These are phyloP conservation scores for Tulasnella sp. DNA, from an alignment of 768 basidiomycete species.

Conservation along the genomic window DNA sequence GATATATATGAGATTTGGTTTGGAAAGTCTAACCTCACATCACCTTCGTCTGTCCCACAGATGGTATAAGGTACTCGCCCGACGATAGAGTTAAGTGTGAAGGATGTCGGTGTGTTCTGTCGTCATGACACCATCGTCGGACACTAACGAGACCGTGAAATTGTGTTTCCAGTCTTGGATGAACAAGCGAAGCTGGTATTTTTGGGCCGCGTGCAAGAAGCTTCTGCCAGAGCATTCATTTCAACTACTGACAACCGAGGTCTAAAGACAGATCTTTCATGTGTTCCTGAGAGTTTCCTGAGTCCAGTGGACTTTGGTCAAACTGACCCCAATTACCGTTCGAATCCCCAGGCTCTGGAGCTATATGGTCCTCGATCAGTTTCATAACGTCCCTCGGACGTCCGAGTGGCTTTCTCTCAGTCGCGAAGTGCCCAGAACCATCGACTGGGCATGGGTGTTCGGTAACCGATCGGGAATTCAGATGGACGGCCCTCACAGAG, in stretches of 20 bases:
- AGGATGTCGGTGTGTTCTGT: slow-evolving; percentile 6
- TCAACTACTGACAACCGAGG: not conserved
- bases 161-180: not conserved
- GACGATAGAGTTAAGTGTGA: not conserved
- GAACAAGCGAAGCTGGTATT: not conserved
- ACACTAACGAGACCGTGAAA: too few species aligned
- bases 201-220: not conserved
- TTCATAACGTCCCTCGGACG: too few species aligned
- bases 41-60: not conserved
- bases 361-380: not conserved
- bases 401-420: too few species aligned
- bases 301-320: not conserved
- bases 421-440: too few species aligned
- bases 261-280: slow-evolving; percentile 4
- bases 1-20: not conserved
- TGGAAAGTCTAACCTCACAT: not conserved
- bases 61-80: slow-evolving; percentile 10
- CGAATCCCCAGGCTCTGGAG: not conserved
- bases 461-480: too few species aligned
- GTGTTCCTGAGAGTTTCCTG: too few species aligned
- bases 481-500: too few species aligned
- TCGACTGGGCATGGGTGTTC: too few species aligned
- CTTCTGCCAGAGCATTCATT: too few species aligned
- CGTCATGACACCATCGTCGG: too few species aligned
- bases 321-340: not conserved